Conservation (phyloP, 2,329 filamentous ascomycete species). For the Phaeophleospora eucalypticola region DNA sequence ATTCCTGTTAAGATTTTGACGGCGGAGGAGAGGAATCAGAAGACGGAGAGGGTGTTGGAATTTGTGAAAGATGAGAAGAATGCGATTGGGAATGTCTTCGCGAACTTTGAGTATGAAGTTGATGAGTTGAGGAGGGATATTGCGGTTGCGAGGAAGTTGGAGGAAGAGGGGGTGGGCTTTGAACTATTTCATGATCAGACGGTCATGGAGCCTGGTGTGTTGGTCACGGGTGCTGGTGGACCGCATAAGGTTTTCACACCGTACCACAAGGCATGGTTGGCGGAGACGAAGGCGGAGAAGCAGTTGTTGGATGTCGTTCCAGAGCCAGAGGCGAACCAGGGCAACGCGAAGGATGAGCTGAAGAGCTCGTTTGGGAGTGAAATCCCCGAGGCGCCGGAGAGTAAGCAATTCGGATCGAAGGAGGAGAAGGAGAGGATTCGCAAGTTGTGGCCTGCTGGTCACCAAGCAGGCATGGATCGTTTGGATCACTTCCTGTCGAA, state of each 20-base stretch:
- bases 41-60: constrained; percentile 39
- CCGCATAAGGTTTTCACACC: constrained; percentile 52
- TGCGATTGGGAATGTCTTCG: constrained; percentile 45
- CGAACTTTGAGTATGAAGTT: constrained; percentile 78
- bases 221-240: constrained; percentile 41
- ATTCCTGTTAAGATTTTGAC: constrained; percentile 48
- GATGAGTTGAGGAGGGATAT: constrained; percentile 68
- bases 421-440: constrained; percentile 40
- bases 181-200: constrained; percentile 49
- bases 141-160: constrained; percentile 37
- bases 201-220: constrained; percentile 43
- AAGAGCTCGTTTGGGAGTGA: constrained; percentile 55
- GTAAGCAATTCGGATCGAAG: constrained; percentile 38
- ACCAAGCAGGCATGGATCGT: constrained; percentile 40
- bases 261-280: constrained; percentile 47
- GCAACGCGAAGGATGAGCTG: constrained; percentile 46
- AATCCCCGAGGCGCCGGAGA: constrained; percentile 37
- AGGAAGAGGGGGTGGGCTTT: constrained; percentile 37
- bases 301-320: constrained; percentile 42
- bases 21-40: constrained; percentile 40
- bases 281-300: constrained; percentile 40
- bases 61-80: constrained; percentile 44
- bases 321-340: constrained; percentile 41
- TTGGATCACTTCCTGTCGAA: constrained; percentile 40
- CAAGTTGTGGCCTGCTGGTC: constrained; percentile 45